Evolutionary conservation across 495 filamentous ascomycete species (phyloP).

Genomic region (Aspergillus panamensis): DNA sequence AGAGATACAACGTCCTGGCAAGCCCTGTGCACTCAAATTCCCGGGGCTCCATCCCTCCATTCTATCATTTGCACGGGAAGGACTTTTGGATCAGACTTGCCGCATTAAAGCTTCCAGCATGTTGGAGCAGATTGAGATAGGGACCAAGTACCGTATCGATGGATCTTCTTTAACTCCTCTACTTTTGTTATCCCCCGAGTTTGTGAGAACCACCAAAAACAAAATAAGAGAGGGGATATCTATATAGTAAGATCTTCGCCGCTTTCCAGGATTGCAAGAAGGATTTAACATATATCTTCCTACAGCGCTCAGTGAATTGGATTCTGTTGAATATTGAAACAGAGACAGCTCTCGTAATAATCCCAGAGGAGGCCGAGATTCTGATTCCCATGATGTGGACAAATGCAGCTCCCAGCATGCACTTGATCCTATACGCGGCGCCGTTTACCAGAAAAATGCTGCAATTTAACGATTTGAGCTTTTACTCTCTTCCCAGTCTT

Average conservation of each 20-base stretch:
- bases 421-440: slow-evolving; percentile 51
- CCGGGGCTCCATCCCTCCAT: slow-evolving; percentile 37
- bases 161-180: slow-evolving; percentile 17
- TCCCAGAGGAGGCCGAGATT: slow-evolving; percentile 53
- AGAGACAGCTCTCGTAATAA: slow-evolving; percentile 46
- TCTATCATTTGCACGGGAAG: slow-evolving; percentile 37
- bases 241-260: slow-evolving; percentile 43
- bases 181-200: slow-evolving; percentile 41
- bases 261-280: slow-evolving; percentile 30
- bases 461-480: slow-evolving; percentile 46
- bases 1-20: slow-evolving; percentile 33
- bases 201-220: slow-evolving; percentile 33
- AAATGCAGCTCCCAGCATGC: slow-evolving; percentile 3
- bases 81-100: slow-evolving; percentile 58
- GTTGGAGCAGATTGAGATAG: slow-evolving; percentile 31
- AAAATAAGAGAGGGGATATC: slow-evolving; percentile 30
- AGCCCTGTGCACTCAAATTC: slow-evolving; percentile 36
- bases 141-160: slow-evolving; percentile 32
- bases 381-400: slow-evolving; percentile 28
- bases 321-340: slow-evolving; percentile 37
- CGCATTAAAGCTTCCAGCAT: slow-evolving; percentile 27
- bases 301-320: slow-evolving; percentile 49
- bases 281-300: slow-evolving; percentile 4
- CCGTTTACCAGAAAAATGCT: slow-evolving; percentile 53
- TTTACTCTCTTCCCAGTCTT: slow-evolving; percentile 47